Evolutionary conservation across 306 rosid species (phyloP).

Genomic region (Begonia peltatifolia): DNA sequence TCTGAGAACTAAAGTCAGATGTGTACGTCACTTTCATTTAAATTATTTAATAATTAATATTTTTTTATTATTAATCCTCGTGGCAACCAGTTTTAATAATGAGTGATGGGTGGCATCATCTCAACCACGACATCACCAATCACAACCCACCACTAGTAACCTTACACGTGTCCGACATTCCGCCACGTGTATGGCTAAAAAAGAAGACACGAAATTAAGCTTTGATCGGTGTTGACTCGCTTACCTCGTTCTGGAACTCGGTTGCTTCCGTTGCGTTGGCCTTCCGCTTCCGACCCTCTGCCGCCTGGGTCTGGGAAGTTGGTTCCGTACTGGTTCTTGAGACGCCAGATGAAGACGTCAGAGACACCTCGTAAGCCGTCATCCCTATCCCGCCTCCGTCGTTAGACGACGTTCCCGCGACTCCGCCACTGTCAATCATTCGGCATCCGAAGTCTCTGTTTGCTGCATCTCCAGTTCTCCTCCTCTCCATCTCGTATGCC

Average conservation of each 20-base stretch:
- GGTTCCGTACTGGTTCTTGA: slow-evolving; percentile 33
- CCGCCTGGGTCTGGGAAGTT: slow-evolving; percentile 14
- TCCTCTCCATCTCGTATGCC: slow-evolving; percentile 18
- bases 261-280: slow-evolving; percentile 31
- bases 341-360: slow-evolving; percentile 35
- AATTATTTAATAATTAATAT: too few relatives aligned
- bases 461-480: slow-evolving; percentile 9
- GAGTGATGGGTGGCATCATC: not conserved
- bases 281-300: slow-evolving; percentile 48
- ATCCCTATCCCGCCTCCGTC: slow-evolving; percentile 16
- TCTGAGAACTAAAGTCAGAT: not conserved
- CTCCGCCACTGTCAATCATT: slow-evolving; percentile 14
- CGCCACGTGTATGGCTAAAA: too few relatives aligned
- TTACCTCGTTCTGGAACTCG: slow-evolving; percentile 49
- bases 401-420: slow-evolving; percentile 6
- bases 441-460: slow-evolving; percentile 5
- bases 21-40: not conserved
- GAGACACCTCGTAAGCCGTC: slow-evolving; percentile 24
- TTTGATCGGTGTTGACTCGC: slow-evolving; percentile 6
- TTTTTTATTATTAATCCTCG: not conserved
- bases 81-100: not conserved
- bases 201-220: not conserved
- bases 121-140: not conserved
- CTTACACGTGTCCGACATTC: too few relatives aligned
- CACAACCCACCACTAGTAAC: too few relatives aligned